phyloP scores from a whole-genome alignment of 2,329 filamentous ascomycete species.

The Diaporthe australafricana region DNA sequence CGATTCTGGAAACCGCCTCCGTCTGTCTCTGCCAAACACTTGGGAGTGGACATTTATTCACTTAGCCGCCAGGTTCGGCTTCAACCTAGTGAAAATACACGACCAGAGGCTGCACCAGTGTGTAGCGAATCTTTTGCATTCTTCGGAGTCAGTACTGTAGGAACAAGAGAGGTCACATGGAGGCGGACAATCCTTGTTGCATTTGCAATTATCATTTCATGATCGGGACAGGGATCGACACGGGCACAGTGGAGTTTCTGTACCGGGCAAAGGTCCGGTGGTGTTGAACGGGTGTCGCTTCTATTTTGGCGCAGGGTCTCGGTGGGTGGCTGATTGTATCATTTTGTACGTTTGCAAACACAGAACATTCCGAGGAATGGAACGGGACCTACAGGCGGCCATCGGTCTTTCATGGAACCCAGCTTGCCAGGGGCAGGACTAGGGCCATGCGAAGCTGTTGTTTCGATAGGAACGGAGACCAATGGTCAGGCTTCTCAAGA shows the following conservation, averaged over 20 bases:
- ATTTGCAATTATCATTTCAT: constrained; percentile 15
- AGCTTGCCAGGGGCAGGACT: constrained; percentile 16
- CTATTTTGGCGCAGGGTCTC: constrained; percentile 1
- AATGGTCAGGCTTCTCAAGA: constrained; percentile 11
- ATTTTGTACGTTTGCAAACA: background rate
- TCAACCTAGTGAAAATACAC: background rate
- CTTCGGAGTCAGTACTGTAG: background rate
- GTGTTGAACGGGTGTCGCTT: constrained; percentile 3
- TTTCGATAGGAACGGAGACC: background rate
- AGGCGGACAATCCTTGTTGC: constrained; percentile 8
- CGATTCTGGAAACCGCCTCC: background rate
- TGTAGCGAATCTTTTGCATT: constrained; percentile 22
- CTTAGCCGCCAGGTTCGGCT: background rate
- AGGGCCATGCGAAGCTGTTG: background rate
- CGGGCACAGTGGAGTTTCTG: constrained; percentile 14
- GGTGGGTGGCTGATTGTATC: background rate
- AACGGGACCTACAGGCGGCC: background rate
- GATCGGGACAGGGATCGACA: background rate
- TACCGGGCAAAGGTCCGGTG: background rate
- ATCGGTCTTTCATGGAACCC: background rate
- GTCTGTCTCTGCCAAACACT: background rate
- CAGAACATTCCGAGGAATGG: constrained; percentile 25
- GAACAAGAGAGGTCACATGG: constrained; percentile 5
- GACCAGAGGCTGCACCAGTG: background rate
- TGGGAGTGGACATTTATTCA: background rate